Conservation (phyloP, 2,329 filamentous ascomycete species). For the Diaporthe nobilis region DNA sequence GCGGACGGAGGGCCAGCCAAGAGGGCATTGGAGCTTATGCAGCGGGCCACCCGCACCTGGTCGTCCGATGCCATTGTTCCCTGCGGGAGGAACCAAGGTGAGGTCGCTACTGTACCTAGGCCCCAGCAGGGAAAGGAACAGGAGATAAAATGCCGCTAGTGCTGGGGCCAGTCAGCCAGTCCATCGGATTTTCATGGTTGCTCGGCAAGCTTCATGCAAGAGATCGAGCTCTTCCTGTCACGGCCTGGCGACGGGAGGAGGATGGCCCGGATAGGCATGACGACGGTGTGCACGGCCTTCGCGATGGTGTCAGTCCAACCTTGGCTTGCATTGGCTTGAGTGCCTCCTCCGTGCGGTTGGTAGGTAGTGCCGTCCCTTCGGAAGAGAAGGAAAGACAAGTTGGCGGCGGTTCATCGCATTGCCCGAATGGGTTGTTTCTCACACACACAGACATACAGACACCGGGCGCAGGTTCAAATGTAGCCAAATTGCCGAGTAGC, state of each 20-base stretch:
- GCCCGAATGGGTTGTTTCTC: not conserved
- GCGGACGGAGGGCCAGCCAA: not conserved
- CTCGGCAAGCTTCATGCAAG: slow-evolving; percentile 34
- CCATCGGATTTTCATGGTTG: slow-evolving; percentile 24
- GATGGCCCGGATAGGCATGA: slow-evolving; percentile 12
- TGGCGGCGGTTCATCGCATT: slow-evolving; percentile 16
- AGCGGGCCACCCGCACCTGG: slow-evolving; percentile 26
- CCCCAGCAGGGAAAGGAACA: slow-evolving; percentile 1
- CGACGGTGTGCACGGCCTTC: slow-evolving; percentile 20
- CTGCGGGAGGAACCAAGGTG: not conserved
- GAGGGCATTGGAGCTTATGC: slow-evolving; percentile 30
- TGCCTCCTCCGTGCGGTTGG: not conserved
- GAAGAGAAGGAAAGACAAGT: slow-evolving; percentile 4
- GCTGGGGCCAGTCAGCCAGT: slow-evolving; percentile 28
- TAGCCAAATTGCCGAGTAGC: slow-evolving; percentile 20
- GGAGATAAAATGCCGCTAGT: slow-evolving; percentile 16
- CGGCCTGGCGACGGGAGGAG: not conserved
- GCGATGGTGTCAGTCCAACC: slow-evolving; percentile 18
- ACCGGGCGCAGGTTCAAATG: not conserved
- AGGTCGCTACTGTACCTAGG: slow-evolving; percentile 5
- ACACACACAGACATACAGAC: not conserved
- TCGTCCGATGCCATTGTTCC: slow-evolving; percentile 22
- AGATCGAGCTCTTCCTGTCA: slow-evolving; percentile 27
- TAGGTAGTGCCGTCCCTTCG: not conserved
- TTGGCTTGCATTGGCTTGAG: not conserved